Conservation (phyloP, 306 rosid genomes). For the Medicago truncatula region MtrunA17r5.0-ANR NC_053043.1:8134001-8134500, state of each 20-base stretch:
- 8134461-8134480: not conserved
- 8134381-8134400: conserved; percentile 77
- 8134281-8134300: too few relatives aligned
- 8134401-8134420: conserved; percentile 43
- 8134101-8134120: conserved; percentile 1
- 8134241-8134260: too few relatives aligned
- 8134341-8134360: conserved; percentile 74
- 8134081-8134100: conserved; percentile 11
- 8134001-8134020: conserved; percentile 36
- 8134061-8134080: not conserved
- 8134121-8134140: too few relatives aligned
- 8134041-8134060: conserved; percentile 5
- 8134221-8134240: too few relatives aligned
- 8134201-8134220: too few relatives aligned
- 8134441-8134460: conserved; percentile 44
- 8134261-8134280: too few relatives aligned
- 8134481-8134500: not conserved
- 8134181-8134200: too few relatives aligned
- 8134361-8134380: conserved; percentile 74
- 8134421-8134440: conserved; percentile 41
- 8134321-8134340: too few relatives aligned
- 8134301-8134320: too few relatives aligned
- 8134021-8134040: conserved; percentile 39
- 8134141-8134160: too few relatives aligned
- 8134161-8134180: too few relatives aligned